Evolutionary conservation across 129 eudicot species (phyloP).

Genomic region (Flaveria sonorensis): DNA sequence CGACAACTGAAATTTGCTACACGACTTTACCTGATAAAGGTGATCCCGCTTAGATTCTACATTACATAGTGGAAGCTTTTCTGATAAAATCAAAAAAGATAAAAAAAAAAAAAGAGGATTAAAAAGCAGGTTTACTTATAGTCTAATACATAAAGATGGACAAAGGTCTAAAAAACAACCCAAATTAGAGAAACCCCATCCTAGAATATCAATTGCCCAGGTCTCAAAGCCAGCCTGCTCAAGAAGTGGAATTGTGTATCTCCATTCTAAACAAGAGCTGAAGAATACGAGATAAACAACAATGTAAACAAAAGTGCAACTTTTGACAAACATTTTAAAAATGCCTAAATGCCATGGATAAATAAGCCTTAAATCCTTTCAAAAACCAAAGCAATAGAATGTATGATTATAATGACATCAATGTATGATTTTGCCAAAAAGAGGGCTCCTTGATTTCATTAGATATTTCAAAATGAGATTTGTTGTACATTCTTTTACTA

Average conservation of each 20-base stretch:
- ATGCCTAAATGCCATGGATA: not conserved
- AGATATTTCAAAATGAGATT: not conserved
- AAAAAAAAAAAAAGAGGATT: slow-evolving; percentile 25
- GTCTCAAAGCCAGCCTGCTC: slow-evolving; percentile 85
- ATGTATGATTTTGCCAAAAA: not conserved
- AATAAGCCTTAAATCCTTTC: not conserved
- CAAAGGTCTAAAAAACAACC: slow-evolving; percentile 41
- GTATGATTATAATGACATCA: not conserved
- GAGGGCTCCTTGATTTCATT: slow-evolving; percentile 2
- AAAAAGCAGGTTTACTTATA: not conserved
- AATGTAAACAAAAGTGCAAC: slow-evolving; percentile 5
- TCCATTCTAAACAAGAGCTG: slow-evolving; percentile 99
- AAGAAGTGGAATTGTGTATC: slow-evolving; percentile 78
- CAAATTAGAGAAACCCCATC: slow-evolving; percentile 97
- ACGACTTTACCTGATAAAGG: slow-evolving; percentile 72
- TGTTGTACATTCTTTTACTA: slow-evolving; percentile 16
- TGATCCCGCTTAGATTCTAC: slow-evolving; percentile 94
- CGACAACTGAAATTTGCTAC: not conserved
- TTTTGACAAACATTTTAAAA: not conserved
- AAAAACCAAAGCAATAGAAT: not conserved
- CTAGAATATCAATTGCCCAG: slow-evolving; percentile 93
- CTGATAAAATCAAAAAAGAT: slow-evolving; percentile 35
- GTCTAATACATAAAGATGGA: not conserved
- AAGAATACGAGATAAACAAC: slow-evolving; percentile 44
- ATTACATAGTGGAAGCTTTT: slow-evolving; percentile 66